Evolutionary conservation across 495 filamentous ascomycete genomes (phyloP).

Genomic region (Glonium stellatum): DNA sequence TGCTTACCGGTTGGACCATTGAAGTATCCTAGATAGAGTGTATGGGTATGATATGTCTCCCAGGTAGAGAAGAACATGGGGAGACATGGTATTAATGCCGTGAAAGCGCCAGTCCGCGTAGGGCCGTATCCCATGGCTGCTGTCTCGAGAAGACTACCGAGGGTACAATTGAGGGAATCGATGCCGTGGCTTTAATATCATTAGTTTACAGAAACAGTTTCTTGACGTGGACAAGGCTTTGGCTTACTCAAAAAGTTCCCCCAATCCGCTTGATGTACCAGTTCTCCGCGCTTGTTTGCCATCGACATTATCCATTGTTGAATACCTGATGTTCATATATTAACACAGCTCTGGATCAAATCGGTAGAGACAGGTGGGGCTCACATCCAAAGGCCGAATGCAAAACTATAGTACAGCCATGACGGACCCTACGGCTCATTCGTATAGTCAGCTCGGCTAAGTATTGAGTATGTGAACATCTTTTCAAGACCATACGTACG

Average conservation of each 20-base stretch:
- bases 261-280: conserved; percentile 87
- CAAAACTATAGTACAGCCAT: conserved; percentile 94
- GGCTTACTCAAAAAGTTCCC: conserved; percentile 86
- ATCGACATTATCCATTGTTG: conserved; percentile 97
- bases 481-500: conserved; percentile 44
- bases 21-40: conserved; percentile 91
- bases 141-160: conserved; percentile 80
- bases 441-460: not conserved
- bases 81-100: conserved; percentile 80
- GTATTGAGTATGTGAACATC: conserved; percentile 29
- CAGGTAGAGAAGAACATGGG: conserved; percentile 99
- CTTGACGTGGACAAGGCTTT: not conserved
- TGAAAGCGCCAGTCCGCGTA: conserved; percentile 76
- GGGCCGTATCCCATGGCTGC: conserved; percentile 86
- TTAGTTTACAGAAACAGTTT: conserved; percentile 33
- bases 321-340: conserved; percentile 53
- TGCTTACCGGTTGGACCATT: conserved; percentile 74
- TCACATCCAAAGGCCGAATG: conserved; percentile 85
- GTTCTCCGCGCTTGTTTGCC: conserved; percentile 95
- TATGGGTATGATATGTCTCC: conserved; percentile 99
- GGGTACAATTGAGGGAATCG: conserved; percentile 92
- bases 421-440: conserved; percentile 57
- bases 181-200: conserved; percentile 69
- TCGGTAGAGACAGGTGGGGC: conserved; percentile 13
- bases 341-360: not conserved